Evolutionary conservation across 2,329 filamentous ascomycete species (phyloP).

Genomic region (Xylariaceae sp.): DNA sequence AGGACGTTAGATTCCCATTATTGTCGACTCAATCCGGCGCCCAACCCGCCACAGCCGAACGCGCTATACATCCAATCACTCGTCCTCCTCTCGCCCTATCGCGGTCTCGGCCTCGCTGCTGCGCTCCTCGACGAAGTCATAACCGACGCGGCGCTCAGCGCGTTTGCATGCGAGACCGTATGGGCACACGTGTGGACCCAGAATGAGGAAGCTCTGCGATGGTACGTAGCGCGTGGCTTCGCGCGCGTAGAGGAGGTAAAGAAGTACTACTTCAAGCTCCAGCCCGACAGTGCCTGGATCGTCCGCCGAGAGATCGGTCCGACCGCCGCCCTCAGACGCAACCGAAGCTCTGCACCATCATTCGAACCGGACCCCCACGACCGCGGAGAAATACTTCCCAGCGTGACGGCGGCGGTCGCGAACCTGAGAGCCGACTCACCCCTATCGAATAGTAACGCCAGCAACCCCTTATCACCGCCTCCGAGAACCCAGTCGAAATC

Average conservation of each 20-base stretch:
- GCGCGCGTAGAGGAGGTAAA: slow-evolving; percentile 41
- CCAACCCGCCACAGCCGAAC: slow-evolving; percentile 31
- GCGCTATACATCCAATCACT: slow-evolving; percentile 61
- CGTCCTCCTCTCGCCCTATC: slow-evolving; percentile 57
- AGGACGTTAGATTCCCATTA: slow-evolving; percentile 2
- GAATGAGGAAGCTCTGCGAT: slow-evolving; percentile 56
- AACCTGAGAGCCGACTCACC: slow-evolving; percentile 22
- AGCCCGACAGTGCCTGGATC: slow-evolving; percentile 57
- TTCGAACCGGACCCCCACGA: no score
- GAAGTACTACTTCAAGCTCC: slow-evolving; percentile 58
- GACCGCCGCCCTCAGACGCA: slow-evolving; percentile 19
- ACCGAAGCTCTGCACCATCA: not conserved
- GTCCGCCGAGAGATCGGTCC: slow-evolving; percentile 42
- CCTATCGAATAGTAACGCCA: no score
- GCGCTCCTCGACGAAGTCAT: slow-evolving; percentile 51
- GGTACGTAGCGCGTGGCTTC: slow-evolving; percentile 58
- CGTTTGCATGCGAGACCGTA: slow-evolving; percentile 39
- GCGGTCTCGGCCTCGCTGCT: slow-evolving; percentile 53
- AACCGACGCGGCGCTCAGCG: slow-evolving; percentile 35
- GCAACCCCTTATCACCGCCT: no score
- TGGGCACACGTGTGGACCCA: slow-evolving; percentile 66
- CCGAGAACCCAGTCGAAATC: no score
- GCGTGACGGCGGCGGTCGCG: slow-evolving; percentile 29
- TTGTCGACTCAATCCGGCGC: not conserved
- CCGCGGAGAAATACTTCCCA: slow-evolving; percentile 4